phyloP scores from a whole-genome alignment of 768 basidiomycete species.

The Hericium alpestre region DNA sequence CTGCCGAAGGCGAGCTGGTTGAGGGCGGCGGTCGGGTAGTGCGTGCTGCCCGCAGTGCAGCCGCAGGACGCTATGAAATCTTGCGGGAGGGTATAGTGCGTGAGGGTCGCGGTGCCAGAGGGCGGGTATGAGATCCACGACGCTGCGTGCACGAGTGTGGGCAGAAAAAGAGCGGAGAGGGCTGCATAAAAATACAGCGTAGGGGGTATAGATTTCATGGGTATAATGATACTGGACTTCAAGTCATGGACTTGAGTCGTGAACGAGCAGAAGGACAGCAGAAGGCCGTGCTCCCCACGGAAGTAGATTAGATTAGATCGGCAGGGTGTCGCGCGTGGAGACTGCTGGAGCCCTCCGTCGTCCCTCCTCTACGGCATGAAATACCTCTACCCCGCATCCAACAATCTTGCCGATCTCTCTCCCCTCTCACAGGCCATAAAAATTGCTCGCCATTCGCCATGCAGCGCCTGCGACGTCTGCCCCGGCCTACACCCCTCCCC shows the following conservation, averaged over 20 bases:
- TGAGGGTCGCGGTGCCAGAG: conserved; percentile 61
- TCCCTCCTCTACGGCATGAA: conserved; percentile 35
- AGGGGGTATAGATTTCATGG: not conserved
- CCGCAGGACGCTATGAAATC: conserved; percentile 66
- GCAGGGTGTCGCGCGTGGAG: not conserved
- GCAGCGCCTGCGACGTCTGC: conserved; percentile 57
- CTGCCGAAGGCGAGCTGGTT: conserved; percentile 75
- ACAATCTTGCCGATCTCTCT: conserved; percentile 36
- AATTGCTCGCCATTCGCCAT: conserved; percentile 74
- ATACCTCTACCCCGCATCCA: conserved; percentile 56
- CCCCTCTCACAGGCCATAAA: conserved; percentile 51
- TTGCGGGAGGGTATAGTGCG: conserved; percentile 51
- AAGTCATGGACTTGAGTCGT: not conserved
- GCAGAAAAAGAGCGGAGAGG: conserved; percentile 17
- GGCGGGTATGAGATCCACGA: conserved; percentile 57
- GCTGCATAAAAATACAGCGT: not conserved
- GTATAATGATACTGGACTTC: not conserved
- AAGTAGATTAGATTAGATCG: conserved; percentile 1
- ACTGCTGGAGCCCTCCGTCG: not conserved
- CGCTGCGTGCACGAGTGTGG: conserved; percentile 16
- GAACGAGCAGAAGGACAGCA: not conserved
- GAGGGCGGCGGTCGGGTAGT: conserved; percentile 73
- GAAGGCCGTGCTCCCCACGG: not conserved
- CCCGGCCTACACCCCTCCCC: conserved; percentile 57
- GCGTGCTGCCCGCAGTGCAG: conserved; percentile 42